A percentile compares a stretch with the other conserved stretches of the same genome.
These are phyloP conservation scores for Medicago truncatula DNA, from an alignment of 306 rosid species.

Conservation along the genomic window DNA sequence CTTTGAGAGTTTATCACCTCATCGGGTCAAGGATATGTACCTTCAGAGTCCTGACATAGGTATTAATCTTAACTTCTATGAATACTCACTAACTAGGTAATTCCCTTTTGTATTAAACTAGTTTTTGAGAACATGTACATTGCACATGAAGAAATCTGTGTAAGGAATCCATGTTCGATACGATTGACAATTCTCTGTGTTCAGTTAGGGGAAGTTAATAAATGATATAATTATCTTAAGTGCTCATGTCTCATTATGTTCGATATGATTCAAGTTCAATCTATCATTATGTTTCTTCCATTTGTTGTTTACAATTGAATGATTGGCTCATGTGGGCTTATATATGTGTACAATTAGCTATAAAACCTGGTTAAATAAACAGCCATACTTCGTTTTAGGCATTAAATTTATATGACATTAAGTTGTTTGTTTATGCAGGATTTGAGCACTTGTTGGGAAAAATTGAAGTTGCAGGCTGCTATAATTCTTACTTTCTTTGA, in stretches of 20 bases:
- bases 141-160: too few relatives aligned
- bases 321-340: background rate
- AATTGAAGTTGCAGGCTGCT: constrained; percentile 45
- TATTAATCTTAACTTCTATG: background rate
- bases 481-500: constrained; percentile 44
- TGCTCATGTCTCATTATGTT: too few relatives aligned
- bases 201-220: background rate
- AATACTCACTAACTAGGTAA: too few relatives aligned
- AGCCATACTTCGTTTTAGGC: background rate
- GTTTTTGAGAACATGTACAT: too few relatives aligned
- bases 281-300: constrained; percentile 11
- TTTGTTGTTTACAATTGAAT: constrained; percentile 11
- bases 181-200: background rate
- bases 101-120: too few relatives aligned
- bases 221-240: background rate
- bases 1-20: constrained; percentile 49
- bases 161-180: too few relatives aligned
- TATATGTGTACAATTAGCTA: background rate
- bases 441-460: constrained; percentile 52
- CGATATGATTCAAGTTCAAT: background rate
- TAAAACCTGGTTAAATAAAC: background rate
- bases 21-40: constrained; percentile 45
- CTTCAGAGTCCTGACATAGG: constrained; percentile 60
- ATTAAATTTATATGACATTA: background rate
- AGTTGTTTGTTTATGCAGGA: constrained; percentile 41